Evolutionary conservation across 2,329 filamentous ascomycete genomes (phyloP), one percentile per base, ranked within the genome.

Genomic region (Botrytis porri): DNA sequence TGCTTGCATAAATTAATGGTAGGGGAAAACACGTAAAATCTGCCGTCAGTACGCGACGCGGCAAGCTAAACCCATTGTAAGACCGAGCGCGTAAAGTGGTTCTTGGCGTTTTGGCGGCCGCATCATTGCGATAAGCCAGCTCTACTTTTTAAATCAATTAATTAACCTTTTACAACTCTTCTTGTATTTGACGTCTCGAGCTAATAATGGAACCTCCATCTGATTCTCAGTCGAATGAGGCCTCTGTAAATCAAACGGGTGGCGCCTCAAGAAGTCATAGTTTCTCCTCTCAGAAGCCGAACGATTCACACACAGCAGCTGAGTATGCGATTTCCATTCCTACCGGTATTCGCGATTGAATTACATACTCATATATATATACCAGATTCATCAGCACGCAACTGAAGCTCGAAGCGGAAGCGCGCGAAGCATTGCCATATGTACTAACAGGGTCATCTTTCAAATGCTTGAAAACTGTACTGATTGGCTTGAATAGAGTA

Each of bases 361-460:
- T 6, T 69, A 1, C 3, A 65, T 61, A 10, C 67, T 60, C 48
- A 51, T 16, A 12, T 14, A 29, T 14, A 29, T 51, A 72, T 77
- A 48, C 18, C 8, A 95, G 93, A 41, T 98, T 97, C 81, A 94
- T 99, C 77, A 90, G 93, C 78, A 90, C 90, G 72, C 96, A 99
- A 81, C 90, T 98, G 80, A 90, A 92, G 77, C 90, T 99, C 70
- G 96, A 99, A 83, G 93, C 93, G 32, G 96, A 99, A 84, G 96
- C 96, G 64, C 94, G 95, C 78, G 95, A 99, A 85, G 93, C 93
- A 75, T 88, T 99, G 10, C 96, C 96, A 77, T 99, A 97, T 81
- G 94, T 97, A 84, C 79, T 89, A 77, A 59, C 65, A 62, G 59
- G 32, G 60, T 51, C 79, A n/a, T 22, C 48, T 45, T 41, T 37